phyloP scores from a whole-genome alignment of 768 basidiomycete species.

The Suillus plorans region DNA sequence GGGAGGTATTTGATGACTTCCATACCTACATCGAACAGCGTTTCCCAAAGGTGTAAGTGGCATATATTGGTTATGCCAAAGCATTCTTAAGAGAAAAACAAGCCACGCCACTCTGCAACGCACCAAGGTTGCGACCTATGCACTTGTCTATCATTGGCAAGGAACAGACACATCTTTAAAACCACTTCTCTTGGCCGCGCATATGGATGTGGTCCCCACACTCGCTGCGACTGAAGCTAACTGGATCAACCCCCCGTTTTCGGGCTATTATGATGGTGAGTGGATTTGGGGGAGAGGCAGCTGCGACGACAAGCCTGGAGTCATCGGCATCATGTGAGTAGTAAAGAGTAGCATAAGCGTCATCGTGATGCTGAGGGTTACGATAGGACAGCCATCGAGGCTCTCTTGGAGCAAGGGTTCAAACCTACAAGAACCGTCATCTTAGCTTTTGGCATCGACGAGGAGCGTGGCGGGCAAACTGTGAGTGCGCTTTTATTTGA shows the following conservation, averaged over 20 bases:
- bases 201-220: constrained; percentile 54
- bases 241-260: constrained; percentile 52
- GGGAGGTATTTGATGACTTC: constrained; percentile 28
- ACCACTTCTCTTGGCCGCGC: constrained; percentile 53
- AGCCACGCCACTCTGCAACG: constrained; percentile 50
- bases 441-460: constrained; percentile 45
- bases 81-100: constrained; percentile 1
- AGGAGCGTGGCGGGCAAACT: constrained; percentile 39
- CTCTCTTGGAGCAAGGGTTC: constrained; percentile 28
- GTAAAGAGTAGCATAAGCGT: background rate
- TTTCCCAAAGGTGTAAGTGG: constrained; percentile 59
- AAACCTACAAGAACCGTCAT: constrained; percentile 30
- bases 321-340: constrained; percentile 36
- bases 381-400: constrained; percentile 26
- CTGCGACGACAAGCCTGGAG: constrained; percentile 42
- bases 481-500: constrained; percentile 24
- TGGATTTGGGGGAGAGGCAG: constrained; percentile 51
- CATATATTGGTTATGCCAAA: background rate
- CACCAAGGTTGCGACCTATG: constrained; percentile 60
- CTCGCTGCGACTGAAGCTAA: constrained; percentile 41
- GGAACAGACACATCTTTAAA: constrained; percentile 50
- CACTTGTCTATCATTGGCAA: constrained; percentile 60
- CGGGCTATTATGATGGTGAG: constrained; percentile 44
- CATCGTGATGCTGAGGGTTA: background rate
- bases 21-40: constrained; percentile 35